Evolutionary conservation across 352 stramenopile species (phyloP), one percentile per base, ranked within the genome.

Genomic region (Phytophthora podocarpi): DNA sequence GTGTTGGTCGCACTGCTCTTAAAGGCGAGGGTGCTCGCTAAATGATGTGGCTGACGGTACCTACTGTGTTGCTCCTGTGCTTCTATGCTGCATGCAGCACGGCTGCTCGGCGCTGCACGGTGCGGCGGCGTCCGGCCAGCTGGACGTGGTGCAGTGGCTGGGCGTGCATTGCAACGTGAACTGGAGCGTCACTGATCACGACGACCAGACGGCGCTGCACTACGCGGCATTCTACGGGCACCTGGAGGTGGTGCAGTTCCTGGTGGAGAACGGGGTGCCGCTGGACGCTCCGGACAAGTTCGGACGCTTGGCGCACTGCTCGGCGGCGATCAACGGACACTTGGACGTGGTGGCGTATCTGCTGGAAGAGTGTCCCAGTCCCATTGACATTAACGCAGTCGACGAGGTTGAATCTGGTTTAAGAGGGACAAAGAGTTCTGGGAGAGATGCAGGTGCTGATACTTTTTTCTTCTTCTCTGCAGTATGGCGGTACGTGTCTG

Each of bases 151-250:
- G 24, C 78, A 94, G 43, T 94, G 80, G 80, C 75, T 96, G 68
- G 75, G 89, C 41, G 47, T 67, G 21, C 78, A 80, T 27, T 75
- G 82, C 30, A 65, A 64, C 51, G 79, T 96, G 32, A 65, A 91
- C 50, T 82, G 74, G 53, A 64, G 70, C 36, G 81, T 71, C 26
- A 81, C 82, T 4, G 87, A 96, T 59, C 76, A 92, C 56, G 86
- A 93, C 28, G 82, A 93, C 55, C 87, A 96, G 51, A 91, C 87
- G 13, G 74, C 85, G 46, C 72, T 96, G 36, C 87, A 96, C 56
- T 96, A 96, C 52, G 87, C 85, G 1, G 87, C 87, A 13, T 96
- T 96, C 60, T 94, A 94, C 37, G 87, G 87, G 7, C 87, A 95
- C 40, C 52, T 95, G 46, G 87, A 96, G 62, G 87, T 96, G 26